Base-by-base conservation (phyloP, 2,329 filamentous ascomycete genomes). In the Aspergillus transmontanensis region DNA sequence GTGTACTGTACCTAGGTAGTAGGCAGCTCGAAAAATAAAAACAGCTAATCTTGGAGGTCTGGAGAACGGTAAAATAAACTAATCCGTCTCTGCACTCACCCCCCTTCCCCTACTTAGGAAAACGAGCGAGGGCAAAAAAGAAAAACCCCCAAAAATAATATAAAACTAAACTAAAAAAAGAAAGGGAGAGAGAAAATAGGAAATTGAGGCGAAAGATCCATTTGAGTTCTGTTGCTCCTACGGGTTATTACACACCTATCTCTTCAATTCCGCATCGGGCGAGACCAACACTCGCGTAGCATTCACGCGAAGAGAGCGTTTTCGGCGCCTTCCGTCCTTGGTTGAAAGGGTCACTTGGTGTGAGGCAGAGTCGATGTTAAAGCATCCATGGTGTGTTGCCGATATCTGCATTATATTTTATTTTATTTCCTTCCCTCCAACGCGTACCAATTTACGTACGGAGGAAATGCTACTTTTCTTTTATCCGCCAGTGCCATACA, bases 241-340 rank as follows among this genome's bases (percentile, higher is more conserved):
- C n/a, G 4, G 34, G 32, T 32, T 36, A 7, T 23, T 53, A n/a
- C 50, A 28, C 11, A 21, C 28, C n/a, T 30, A 34, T 21, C 28
- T 51, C 16, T 62, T 61, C 32, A 56, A 60, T 64, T 59, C 62
- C 62, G 57, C 64, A 65, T 66, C 57, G 62, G 55, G 56, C 21
- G 21, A 58, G 30, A 61, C 39, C 21, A 41, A 26, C 34, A 16
- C 34, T 58, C 19, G 32, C 26, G 21, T 19, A 46, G 36, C 30
- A 26, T 50, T 51, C 41, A 48, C 45, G 32, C 21, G 30, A 46
- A 41, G 28, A 61, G 57, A 62, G 57, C 58, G 59, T 62, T 68
- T 66, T 66, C 66, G 64, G 64, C 57, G 62, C 59, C 62, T 58
- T 63, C 64, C 60, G 60, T 63, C 60, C 63, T 58, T 64, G 59